A percentile compares a stretch with the other conserved stretches of the same genome.
These are phyloP conservation scores for Phytophthora tentaculata DNA, from an alignment of 352 stramenopile species.

Conservation along the genomic window DNA sequence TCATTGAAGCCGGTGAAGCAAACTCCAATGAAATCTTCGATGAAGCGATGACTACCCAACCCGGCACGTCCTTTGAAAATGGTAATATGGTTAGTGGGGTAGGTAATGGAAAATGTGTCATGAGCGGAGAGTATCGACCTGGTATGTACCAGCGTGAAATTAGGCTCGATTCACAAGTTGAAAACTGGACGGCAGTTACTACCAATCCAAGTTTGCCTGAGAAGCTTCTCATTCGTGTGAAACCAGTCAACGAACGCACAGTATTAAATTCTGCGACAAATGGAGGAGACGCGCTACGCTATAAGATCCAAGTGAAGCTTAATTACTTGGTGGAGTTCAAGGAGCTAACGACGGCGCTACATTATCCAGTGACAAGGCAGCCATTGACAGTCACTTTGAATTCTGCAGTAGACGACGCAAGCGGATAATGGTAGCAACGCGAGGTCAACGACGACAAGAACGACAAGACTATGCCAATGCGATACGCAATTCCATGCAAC, in stretches of 20 bases:
- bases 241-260: not conserved
- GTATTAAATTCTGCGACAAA: too few relatives aligned
- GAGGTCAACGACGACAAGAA: not conserved
- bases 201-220: not conserved
- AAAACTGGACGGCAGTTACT: not conserved
- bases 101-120: not conserved
- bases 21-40: not conserved
- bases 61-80: not conserved
- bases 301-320: not conserved
- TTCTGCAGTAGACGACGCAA: not conserved
- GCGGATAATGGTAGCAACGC: not conserved
- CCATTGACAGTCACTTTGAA: not conserved
- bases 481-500: not conserved
- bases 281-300: not conserved
- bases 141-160: not conserved
- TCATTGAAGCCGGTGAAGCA: not conserved
- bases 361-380: not conserved
- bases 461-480: not conserved
- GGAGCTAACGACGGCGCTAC: not conserved
- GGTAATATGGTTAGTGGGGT: not conserved
- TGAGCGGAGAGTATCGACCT: not conserved
- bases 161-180: not conserved
- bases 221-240: not conserved
- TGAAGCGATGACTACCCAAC: not conserved
- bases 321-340: not conserved